These are phyloP conservation scores for Talaromyces sp. DNA, from an alignment of 2,329 filamentous ascomycete species.

Conservation along the genomic window DNA sequence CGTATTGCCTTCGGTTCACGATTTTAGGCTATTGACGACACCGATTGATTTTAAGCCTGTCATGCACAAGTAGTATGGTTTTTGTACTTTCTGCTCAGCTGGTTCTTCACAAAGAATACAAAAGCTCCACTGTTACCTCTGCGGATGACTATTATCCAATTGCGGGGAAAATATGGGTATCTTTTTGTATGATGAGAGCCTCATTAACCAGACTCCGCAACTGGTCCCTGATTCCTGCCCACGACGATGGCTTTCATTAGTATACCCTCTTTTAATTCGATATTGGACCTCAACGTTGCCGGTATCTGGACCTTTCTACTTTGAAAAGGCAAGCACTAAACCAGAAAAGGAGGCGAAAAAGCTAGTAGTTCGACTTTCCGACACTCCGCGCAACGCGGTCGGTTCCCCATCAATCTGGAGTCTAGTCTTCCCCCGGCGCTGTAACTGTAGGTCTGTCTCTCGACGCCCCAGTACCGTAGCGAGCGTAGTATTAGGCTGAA, in stretches of 20 bases:
- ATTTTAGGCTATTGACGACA: background rate
- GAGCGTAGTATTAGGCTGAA: slow-evolving; percentile 7
- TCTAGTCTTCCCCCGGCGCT: background rate
- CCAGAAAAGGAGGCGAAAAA: background rate
- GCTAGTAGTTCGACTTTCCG: background rate
- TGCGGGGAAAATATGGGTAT: background rate
- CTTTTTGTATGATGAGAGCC: background rate
- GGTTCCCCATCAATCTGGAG: background rate
- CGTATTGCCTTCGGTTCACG: too few species aligned
- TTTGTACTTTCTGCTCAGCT: background rate
- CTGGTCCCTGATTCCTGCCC: background rate
- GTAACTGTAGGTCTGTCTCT: background rate
- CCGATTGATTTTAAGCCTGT: background rate
- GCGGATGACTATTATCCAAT: background rate
- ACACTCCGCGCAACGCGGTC: background rate
- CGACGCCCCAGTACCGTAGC: background rate
- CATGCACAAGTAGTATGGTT: background rate
- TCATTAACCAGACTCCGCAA: background rate
- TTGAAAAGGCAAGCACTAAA: background rate
- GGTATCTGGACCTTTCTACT: background rate
- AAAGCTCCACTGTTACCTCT: background rate
- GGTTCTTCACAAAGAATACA: background rate
- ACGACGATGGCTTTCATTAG: background rate
- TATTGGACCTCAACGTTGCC: background rate
- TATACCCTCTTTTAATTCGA: background rate